Base-by-base conservation (phyloP, 1,284 basidiomycete species). In the Cutaneotrichosporon mucoides region DNA sequence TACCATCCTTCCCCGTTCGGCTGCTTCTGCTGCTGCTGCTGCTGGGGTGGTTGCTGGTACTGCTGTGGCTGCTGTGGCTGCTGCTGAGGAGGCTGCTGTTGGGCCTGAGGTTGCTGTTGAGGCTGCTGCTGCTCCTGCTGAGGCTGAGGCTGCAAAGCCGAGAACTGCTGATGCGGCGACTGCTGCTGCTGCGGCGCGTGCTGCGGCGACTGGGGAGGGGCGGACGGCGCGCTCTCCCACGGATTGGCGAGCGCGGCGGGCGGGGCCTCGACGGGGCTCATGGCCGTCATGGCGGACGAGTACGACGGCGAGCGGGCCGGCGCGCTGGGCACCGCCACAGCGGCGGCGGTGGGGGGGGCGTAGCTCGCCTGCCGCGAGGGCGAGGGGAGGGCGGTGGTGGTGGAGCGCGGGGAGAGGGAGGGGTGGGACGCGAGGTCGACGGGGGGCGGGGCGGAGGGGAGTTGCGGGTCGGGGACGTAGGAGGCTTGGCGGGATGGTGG, bases 361-460 rank as follows among this genome's bases (percentile, higher is more conserved):
- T 48, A 52, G 50, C 50, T 52, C 5, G 50, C 15, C 40, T 41
- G 50, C 24, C 34, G 46, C 33, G 16, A 16, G 2, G 55, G 12
- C 10, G 46, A 47, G 4, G 77, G 64, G 34, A 82, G 63, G 78
- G 7, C 73, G 61, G n/a, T 81, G 5, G 43, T 73, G 34, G 56
- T 43, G 53, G 51, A 54, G 5, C 51, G 50, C 0, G 68, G 62
- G 6, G 66, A 68, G 11, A 65, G 62, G 37, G 57, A 57, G 13
- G 64, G 70, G 55, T 66, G 71, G 16, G 60, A 68, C 1, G 68
- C 59, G n/a, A 66, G 44, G 51, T 67, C 66, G 36, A 71, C 60
- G n/a, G 66, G 66, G 13, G 67, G 59, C 13, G 68, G 63, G 43
- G 66, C 60, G 45, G 64, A 60, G 15, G 58, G 53, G 35, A 34